Conservation (phyloP, 768 basidiomycete genomes). For the Russula sp. region DNA sequence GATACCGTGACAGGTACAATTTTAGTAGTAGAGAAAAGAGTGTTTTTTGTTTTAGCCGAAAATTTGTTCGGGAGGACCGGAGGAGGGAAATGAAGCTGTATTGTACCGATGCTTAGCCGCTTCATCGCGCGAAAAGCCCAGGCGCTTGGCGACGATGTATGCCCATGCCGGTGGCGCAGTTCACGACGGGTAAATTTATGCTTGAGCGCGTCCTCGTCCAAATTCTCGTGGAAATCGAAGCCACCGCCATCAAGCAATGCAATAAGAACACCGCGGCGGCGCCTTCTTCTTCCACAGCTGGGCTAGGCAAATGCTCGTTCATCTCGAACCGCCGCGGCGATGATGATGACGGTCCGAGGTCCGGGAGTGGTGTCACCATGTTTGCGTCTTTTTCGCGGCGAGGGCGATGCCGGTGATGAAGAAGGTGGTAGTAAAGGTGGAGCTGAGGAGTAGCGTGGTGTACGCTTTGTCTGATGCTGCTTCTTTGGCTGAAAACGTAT, state of each 20-base stretch:
- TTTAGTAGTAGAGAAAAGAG: too few species aligned
- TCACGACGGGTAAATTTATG: constrained; percentile 67
- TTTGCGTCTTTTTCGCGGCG: constrained; percentile 57
- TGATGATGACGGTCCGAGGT: constrained; percentile 26
- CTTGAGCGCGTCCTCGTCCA: constrained; percentile 67
- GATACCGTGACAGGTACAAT: too few species aligned
- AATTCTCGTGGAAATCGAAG: constrained; percentile 67
- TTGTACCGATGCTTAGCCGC: constrained; percentile 84
- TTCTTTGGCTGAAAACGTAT: too few species aligned
- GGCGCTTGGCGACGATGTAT: constrained; percentile 74
- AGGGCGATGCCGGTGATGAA: not conserved
- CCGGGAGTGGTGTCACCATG: constrained; percentile 38
- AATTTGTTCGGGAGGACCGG: too few species aligned
- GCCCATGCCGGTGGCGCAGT: constrained; percentile 91
- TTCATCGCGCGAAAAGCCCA: constrained; percentile 87
- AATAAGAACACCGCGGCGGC: too few species aligned
- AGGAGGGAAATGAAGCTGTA: not conserved
- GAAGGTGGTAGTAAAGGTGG: too few species aligned
- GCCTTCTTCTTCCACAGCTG: constrained; percentile 50
- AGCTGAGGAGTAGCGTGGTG: too few species aligned
- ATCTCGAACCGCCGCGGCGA: too few species aligned
- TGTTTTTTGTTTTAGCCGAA: too few species aligned
- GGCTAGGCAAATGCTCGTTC: constrained; percentile 63
- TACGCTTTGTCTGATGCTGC: too few species aligned
- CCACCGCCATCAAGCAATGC: too few species aligned